phyloP scores from a whole-genome alignment of 768 basidiomycete species.

The Amyloporia xantha region DNA sequence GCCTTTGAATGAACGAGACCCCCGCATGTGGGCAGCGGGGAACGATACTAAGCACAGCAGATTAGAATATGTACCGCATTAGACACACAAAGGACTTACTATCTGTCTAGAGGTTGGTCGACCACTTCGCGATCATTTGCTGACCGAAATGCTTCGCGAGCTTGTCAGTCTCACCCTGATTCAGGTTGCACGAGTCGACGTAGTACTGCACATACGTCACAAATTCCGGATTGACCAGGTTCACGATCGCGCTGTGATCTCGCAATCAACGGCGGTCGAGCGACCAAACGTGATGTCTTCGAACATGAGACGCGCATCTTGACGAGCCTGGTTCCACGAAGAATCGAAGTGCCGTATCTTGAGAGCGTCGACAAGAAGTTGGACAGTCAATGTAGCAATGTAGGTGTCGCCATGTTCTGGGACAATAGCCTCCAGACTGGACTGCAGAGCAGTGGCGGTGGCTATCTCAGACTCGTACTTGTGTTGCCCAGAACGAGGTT shows the following conservation, averaged over 20 bases:
- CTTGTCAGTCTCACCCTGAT: constrained; percentile 83
- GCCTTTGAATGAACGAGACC: constrained; percentile 95
- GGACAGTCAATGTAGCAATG: constrained; percentile 90
- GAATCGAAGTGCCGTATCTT: constrained; percentile 99
- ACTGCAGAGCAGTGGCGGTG: constrained; percentile 63
- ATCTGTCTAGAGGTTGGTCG: constrained; percentile 86
- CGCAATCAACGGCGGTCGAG: constrained; percentile 89
- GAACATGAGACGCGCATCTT: constrained; percentile 94
- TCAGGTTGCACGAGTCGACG: constrained; percentile 76
- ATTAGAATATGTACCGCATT: not conserved
- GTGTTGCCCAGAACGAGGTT: constrained; percentile 88
- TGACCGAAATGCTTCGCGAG: constrained; percentile 98
- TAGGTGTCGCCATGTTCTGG: constrained; percentile 93
- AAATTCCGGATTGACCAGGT: constrained; percentile 90
- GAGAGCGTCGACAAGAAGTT: constrained; percentile 88
- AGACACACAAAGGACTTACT: constrained; percentile 43
- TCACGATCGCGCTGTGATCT: constrained; percentile 97
- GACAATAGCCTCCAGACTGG: constrained; percentile 79
- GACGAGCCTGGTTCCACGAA: constrained; percentile 99
- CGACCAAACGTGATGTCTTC: constrained; percentile 98
- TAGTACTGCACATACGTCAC: constrained; percentile 94
- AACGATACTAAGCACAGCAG: constrained; percentile 59
- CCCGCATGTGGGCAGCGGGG: constrained; percentile 92
- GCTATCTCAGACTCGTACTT: constrained; percentile 85
- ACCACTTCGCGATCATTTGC: constrained; percentile 84